phyloP scores from a whole-genome alignment of 495 filamentous ascomycete genomes.

The Hypoxylon lienhwacheense region DNA sequence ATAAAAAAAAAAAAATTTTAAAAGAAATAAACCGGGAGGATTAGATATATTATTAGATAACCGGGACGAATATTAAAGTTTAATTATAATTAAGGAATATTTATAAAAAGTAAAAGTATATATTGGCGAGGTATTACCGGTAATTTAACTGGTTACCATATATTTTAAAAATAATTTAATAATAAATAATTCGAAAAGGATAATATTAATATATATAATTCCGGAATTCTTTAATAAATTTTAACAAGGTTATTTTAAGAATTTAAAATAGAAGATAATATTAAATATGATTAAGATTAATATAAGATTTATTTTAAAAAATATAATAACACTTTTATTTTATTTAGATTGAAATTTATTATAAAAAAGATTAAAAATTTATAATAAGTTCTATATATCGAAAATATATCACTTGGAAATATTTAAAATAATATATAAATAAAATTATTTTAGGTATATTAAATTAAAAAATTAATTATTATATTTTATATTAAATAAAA shows the following conservation, averaged over 20 bases:
- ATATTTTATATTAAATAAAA: background rate
- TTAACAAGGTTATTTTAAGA: background rate
- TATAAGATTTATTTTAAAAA: background rate
- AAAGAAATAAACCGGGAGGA: background rate
- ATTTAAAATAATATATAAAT: slow-evolving; percentile 1
- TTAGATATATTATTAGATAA: slow-evolving; percentile 2
- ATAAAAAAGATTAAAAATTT: background rate
- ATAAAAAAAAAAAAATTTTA: background rate
- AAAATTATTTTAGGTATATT: background rate
- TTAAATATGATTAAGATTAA: slow-evolving; percentile 2
- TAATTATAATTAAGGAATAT: background rate
- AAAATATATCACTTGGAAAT: background rate
- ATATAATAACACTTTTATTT: background rate
- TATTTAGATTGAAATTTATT: background rate
- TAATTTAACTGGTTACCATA: background rate
- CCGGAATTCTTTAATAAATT: slow-evolving; percentile 1
- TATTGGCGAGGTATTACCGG: background rate
- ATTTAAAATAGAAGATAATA: slow-evolving; percentile 1
- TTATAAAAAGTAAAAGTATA: no score
- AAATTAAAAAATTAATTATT: background rate
- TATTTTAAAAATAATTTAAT: background rate
- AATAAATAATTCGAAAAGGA: background rate
- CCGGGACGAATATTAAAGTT: background rate
- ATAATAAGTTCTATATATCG: slow-evolving; percentile 1
- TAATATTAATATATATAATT: slow-evolving; percentile 4